These are phyloP conservation scores for Brassica cretica DNA, from an alignment of 345 rosid species.

Conservation along the genomic window DNA sequence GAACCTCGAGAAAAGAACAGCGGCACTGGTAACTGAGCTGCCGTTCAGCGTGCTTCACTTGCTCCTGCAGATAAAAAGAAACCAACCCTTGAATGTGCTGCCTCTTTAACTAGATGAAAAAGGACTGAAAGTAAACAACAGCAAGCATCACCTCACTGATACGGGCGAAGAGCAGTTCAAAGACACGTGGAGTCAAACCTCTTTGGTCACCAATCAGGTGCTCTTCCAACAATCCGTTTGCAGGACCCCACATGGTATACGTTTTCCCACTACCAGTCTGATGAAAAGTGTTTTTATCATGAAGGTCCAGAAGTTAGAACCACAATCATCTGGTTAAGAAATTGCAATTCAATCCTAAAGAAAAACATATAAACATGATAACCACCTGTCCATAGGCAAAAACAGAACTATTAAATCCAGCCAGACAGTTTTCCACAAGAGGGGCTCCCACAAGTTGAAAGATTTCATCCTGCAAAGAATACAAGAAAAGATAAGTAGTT, in stretches of 20 bases:
- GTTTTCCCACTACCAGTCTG: slow-evolving; percentile 71
- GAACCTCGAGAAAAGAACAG: slow-evolving; percentile 87
- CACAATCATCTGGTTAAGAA: neutral
- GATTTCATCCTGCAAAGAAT: slow-evolving; percentile 60
- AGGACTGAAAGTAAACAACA: neutral
- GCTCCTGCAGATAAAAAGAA: slow-evolving; percentile 51
- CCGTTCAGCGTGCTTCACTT: slow-evolving; percentile 59
- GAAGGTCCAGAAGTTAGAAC: neutral
- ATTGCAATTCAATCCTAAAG: neutral
- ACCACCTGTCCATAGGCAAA: slow-evolving; percentile 98
- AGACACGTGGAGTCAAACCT: slow-evolving; percentile 86
- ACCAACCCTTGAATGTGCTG: neutral
- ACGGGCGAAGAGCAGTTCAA: slow-evolving; percentile 63
- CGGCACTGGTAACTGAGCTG: slow-evolving; percentile 86
- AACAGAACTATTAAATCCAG: slow-evolving; percentile 97
- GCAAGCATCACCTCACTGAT: slow-evolving; percentile 65
- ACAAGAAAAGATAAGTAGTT: neutral
- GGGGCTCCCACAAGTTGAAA: slow-evolving; percentile 89
- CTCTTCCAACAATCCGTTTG: slow-evolving; percentile 68
- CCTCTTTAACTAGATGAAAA: no score
- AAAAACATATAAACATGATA: neutral
- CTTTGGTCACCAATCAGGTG: slow-evolving; percentile 58
- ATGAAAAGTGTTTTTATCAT: no score
- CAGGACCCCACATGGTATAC: slow-evolving; percentile 95
- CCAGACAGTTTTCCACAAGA: slow-evolving; percentile 90